A percentile compares a stretch with the other conserved stretches of the same genome.
These are phyloP conservation scores for Chalciporus sphaerocephalus DNA, from an alignment of 768 basidiomycete genomes.

Conservation along the genomic window DNA sequence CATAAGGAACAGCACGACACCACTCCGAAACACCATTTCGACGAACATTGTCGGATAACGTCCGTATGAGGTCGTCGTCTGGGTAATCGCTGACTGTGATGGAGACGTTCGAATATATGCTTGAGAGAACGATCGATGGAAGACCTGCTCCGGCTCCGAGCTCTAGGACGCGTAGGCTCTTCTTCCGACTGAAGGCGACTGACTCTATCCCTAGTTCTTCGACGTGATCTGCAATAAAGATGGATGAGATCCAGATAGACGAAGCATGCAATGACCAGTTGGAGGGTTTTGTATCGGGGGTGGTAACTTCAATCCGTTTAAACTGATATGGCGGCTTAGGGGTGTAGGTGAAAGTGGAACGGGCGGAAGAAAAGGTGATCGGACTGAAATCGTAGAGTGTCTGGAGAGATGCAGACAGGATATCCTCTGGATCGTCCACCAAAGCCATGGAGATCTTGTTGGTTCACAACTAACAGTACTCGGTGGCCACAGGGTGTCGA, in stretches of 20 bases:
- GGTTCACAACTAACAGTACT: too few relatives aligned
- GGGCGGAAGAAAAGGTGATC: constrained; percentile 55
- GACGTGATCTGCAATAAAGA: constrained; percentile 64
- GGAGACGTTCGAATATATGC: constrained; percentile 33
- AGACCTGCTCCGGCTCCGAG: constrained; percentile 73
- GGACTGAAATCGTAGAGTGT: constrained; percentile 59
- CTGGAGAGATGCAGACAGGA: constrained; percentile 61
- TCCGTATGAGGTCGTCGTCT: constrained; percentile 54
- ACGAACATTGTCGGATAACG: constrained; percentile 53
- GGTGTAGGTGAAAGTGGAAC: constrained; percentile 48
- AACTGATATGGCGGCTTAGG: constrained; percentile 13
- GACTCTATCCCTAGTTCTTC: constrained; percentile 40
- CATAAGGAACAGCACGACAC: constrained; percentile 54
- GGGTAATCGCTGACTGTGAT: constrained; percentile 71
- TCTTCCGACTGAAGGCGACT: constrained; percentile 14
- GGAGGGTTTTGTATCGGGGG: constrained; percentile 59
- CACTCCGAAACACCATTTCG: constrained; percentile 44
- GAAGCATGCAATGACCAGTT: constrained; percentile 80
- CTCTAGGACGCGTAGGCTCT: constrained; percentile 49
- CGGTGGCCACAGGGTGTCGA: too few relatives aligned
- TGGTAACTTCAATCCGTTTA: constrained; percentile 41
- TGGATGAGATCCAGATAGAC: constrained; percentile 68
- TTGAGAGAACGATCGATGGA: constrained; percentile 65
- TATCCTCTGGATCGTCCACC: constrained; percentile 59
- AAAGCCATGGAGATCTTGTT: too few relatives aligned